Conservation (phyloP, 176 grass and related monocot species). For the Pontederia paniculata region DNA sequence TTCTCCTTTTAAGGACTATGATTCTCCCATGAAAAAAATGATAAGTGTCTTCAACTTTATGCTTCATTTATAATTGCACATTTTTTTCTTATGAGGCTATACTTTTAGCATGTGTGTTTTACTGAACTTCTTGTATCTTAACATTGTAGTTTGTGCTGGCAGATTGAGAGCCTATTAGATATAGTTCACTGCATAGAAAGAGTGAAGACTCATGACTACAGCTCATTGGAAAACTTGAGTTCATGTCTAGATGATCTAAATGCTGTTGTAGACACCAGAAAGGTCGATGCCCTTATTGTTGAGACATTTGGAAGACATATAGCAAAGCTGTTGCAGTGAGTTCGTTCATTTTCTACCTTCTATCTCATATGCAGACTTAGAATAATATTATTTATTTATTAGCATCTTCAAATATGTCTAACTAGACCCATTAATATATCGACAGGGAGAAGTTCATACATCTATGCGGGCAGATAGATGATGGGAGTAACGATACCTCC, state of each 20-base stretch:
- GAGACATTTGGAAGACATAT: constrained; percentile 89
- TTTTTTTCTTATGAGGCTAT: too few relatives aligned
- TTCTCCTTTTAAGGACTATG: too few relatives aligned
- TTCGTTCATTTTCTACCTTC: constrained; percentile 6
- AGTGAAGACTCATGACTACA: constrained; percentile 48
- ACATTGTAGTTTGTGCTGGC: constrained; percentile 18
- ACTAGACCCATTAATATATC: constrained; percentile 24
- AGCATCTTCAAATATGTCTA: constrained; percentile 2
- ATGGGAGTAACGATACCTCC: constrained; percentile 36
- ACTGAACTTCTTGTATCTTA: background rate
- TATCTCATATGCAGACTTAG: background rate
- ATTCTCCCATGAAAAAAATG: too few relatives aligned
- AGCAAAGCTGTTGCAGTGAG: constrained; percentile 79
- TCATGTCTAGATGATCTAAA: constrained; percentile 79
- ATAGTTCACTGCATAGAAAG: constrained; percentile 50
- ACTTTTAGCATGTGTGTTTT: background rate
- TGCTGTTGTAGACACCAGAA: constrained; percentile 81
- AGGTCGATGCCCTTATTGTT: constrained; percentile 83
- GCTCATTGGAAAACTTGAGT: constrained; percentile 66
- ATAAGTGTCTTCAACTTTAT: too few relatives aligned
- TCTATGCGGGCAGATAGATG: constrained; percentile 65
- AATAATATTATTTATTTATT: background rate
- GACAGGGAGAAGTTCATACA: constrained; percentile 93
- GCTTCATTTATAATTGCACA: background rate
- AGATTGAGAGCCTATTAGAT: constrained; percentile 56